Evolutionary conservation across 441 rosid species (phyloP).

Genomic region (Breynia disticha): DNA sequence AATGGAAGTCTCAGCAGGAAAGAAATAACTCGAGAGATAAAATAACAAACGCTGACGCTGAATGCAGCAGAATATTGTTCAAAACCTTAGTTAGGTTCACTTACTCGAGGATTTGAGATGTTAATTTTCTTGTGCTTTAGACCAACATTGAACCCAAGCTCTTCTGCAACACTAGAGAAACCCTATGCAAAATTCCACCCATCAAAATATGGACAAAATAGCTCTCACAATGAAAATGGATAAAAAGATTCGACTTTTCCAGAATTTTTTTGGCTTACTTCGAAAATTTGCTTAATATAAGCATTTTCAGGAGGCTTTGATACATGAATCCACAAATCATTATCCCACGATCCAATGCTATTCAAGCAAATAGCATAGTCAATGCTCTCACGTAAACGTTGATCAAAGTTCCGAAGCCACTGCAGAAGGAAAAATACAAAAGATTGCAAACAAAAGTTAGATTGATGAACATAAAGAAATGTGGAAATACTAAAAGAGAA

Average conservation of each 20-base stretch:
- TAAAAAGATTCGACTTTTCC: conserved; percentile 2
- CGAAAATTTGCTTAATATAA: conserved; percentile 80
- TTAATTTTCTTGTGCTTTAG: conserved; percentile 95
- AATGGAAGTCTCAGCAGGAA: background rate
- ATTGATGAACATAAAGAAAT: background rate
- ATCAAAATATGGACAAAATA: conserved; percentile 18
- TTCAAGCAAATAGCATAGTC: conserved; percentile 97
- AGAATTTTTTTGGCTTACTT: conserved; percentile 37
- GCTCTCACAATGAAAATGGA: conserved; percentile 6
- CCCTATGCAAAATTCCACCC: conserved; percentile 41
- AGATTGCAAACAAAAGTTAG: background rate
- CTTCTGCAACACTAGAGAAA: conserved; percentile 70
- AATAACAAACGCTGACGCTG: background rate
- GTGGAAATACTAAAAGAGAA: background rate
- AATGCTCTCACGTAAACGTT: conserved; percentile 86
- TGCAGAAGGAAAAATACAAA: conserved; percentile 26
- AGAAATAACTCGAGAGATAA: background rate
- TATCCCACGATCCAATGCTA: conserved; percentile 80
- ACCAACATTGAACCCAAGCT: conserved; percentile 62
- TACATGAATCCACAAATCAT: conserved; percentile 66
- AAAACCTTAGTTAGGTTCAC: conserved; percentile 21
- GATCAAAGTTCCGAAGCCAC: conserved; percentile 98
- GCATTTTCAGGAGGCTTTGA: conserved; percentile 97
- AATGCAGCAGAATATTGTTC: background rate
- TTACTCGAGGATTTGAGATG: conserved; percentile 91